These are phyloP conservation scores for Metarhizium album DNA, from an alignment of 2,329 filamentous ascomycete species.

Conservation along the genomic window DNA sequence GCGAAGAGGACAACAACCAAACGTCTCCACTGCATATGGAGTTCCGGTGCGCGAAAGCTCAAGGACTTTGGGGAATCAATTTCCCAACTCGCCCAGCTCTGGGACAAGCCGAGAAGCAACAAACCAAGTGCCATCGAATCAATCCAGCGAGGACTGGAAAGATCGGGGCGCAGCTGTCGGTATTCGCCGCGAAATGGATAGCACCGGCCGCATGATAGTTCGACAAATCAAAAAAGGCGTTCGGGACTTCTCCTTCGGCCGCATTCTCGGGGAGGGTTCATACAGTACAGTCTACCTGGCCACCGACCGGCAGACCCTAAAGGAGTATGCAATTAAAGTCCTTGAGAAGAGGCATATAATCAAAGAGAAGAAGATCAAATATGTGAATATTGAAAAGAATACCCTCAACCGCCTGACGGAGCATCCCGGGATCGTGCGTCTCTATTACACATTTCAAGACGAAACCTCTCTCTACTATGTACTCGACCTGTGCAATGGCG, in stretches of 20 bases:
- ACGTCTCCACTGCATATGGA: slow-evolving; percentile 38
- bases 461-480: slow-evolving; percentile 95
- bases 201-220: slow-evolving; percentile 69
- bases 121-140: neutral
- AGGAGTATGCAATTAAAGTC: slow-evolving; percentile 97
- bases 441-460: slow-evolving; percentile 99
- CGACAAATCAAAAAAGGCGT: slow-evolving; percentile 93
- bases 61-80: slow-evolving; percentile 40
- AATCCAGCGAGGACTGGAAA: slow-evolving; percentile 81
- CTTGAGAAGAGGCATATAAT: slow-evolving; percentile 98
- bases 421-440: slow-evolving; percentile 87
- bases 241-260: slow-evolving; percentile 89
- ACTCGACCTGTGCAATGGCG: slow-evolving; percentile 82
- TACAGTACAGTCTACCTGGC: slow-evolving; percentile 94
- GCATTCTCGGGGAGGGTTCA: slow-evolving; percentile 85
- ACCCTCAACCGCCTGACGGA: slow-evolving; percentile 92
- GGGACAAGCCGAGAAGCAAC: slow-evolving; percentile 25
- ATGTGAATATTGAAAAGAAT: slow-evolving; percentile 99
- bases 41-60: slow-evolving; percentile 69
- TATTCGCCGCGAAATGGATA: slow-evolving; percentile 72
- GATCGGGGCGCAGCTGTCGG: slow-evolving; percentile 85
- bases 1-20: slow-evolving; percentile 39
- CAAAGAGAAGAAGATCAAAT: slow-evolving; percentile 99
- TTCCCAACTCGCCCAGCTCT: slow-evolving; percentile 10
- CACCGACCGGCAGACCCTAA: slow-evolving; percentile 84